phyloP scores from a whole-genome alignment of 441 rosid species.

The Sinapis alba region DNA sequence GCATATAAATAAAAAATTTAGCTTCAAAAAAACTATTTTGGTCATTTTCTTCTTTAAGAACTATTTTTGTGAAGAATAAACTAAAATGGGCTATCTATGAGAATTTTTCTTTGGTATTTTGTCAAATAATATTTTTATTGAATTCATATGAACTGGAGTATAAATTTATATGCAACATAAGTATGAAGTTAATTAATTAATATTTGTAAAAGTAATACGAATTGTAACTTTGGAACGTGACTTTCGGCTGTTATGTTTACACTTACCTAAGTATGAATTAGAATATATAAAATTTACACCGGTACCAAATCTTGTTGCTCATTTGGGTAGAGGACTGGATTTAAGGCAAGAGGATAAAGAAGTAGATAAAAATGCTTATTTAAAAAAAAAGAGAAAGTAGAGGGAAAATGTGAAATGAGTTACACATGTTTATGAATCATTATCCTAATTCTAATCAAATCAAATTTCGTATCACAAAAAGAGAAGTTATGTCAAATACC shows the following conservation, averaged over 20 bases:
- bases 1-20: no score
- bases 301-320: slow-evolving; percentile 1
- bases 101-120: no score
- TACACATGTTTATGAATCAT: not conserved
- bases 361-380: not conserved
- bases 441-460: not conserved
- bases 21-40: no score
- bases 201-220: not conserved
- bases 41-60: no score
- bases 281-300: not conserved
- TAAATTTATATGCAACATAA: not conserved
- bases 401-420: not conserved
- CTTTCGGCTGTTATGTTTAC: slow-evolving; percentile 24
- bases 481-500: not conserved
- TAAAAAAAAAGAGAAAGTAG: not conserved
- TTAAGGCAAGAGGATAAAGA: not conserved
- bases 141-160: no score
- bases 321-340: not conserved
- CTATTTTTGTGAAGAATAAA: no score
- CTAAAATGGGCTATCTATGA: no score
- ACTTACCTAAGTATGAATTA: not conserved
- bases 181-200: not conserved
- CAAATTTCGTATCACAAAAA: not conserved
- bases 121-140: no score
- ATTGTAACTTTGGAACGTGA: not conserved